Base-by-base conservation (phyloP, 2,329 filamentous ascomycete genomes). In the Fusarium sp. region DNA sequence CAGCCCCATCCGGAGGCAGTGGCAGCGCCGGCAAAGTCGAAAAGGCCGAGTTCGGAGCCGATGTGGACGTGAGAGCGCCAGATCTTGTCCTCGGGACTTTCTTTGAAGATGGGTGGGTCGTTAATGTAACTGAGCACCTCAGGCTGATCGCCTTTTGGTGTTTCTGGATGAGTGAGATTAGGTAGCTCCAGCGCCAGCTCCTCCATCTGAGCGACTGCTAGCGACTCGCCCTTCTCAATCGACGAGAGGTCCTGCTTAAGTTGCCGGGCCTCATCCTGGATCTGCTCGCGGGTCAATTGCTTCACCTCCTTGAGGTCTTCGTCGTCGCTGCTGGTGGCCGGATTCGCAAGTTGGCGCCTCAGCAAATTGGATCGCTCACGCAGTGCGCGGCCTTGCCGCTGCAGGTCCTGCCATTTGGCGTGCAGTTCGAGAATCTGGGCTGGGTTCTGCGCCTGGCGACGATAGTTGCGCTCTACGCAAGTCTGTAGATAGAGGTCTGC, bases 1-100 rank as follows among this genome's bases (percentile, higher is more conserved):
- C 94, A 99, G 2, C 96, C 96, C 95, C 95, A 99, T 39, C 96
- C 96, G 4, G 92, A 93, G 2, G 94, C 91, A n/a, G 88, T 90
- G 2, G 91, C 91, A 6, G 94, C 94, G 63, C 88, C 91, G 6
- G 92, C 86, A 77, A 99, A 98, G 82, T 99, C 95, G 54, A 99
- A 85, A n/a, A 99, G 87, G 36, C 91, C 91, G n/a, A 99, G 88
- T 76, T 94, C 89, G 6, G 90, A 86, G 34, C 96, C 96, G 73
- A 99, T 95, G 72, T 95, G 88, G 8, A 96, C 92, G 79, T 98
- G 95, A 0, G 93, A 95, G 43, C 89, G 86, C 87, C 87, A 91
- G 7, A 87, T 82, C 60, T 79, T 73, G 69, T 70, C 73, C 31
- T 75, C 72, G 12, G 59, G 66, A 5, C 50, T 77, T 48, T 71